Evolutionary conservation across 306 rosid genomes (phyloP).

Genomic region (Vicia faba): DNA sequence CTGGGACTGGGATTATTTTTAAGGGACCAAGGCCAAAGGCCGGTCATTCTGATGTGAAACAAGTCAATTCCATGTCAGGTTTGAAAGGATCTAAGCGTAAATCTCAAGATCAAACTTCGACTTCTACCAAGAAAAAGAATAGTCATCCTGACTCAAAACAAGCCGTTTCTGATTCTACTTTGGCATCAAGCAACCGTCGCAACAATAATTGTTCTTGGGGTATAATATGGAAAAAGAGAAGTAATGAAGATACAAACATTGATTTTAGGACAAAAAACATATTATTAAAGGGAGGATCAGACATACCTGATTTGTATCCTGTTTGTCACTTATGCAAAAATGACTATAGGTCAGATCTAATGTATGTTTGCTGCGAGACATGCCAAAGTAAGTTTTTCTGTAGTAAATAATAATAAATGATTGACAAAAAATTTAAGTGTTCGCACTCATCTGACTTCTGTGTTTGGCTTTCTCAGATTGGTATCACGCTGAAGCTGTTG

Average conservation of each 20-base stretch:
- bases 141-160: slow-evolving; percentile 45
- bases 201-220: slow-evolving; percentile 73
- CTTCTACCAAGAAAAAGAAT: slow-evolving; percentile 46
- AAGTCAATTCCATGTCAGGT: slow-evolving; percentile 43
- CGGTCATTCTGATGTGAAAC: slow-evolving; percentile 49
- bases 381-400: slow-evolving; percentile 70
- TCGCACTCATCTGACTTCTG: slow-evolving; percentile 13
- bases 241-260: slow-evolving; percentile 44
- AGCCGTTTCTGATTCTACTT: slow-evolving; percentile 48
- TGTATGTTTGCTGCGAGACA: slow-evolving; percentile 77
- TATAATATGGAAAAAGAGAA: slow-evolving; percentile 83
- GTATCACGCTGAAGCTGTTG: slow-evolving; percentile 96
- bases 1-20: slow-evolving; percentile 40
- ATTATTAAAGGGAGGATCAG: slow-evolving; percentile 63
- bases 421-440: not conserved
- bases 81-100: slow-evolving; percentile 55
- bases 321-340: slow-evolving; percentile 70
- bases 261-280: slow-evolving; percentile 70
- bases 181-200: slow-evolving; percentile 49
- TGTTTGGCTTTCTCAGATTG: slow-evolving; percentile 67
- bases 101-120: slow-evolving; percentile 40
- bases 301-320: slow-evolving; percentile 50
- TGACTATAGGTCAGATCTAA: slow-evolving; percentile 74
- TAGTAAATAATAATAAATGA: slow-evolving; percentile 15
- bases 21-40: slow-evolving; percentile 53